A percentile compares a stretch with the other conserved stretches of the same genome.
phyloP scores from a whole-genome alignment of 1,139 yeast species.

The Lodderomyces parapsilosis region DNA sequence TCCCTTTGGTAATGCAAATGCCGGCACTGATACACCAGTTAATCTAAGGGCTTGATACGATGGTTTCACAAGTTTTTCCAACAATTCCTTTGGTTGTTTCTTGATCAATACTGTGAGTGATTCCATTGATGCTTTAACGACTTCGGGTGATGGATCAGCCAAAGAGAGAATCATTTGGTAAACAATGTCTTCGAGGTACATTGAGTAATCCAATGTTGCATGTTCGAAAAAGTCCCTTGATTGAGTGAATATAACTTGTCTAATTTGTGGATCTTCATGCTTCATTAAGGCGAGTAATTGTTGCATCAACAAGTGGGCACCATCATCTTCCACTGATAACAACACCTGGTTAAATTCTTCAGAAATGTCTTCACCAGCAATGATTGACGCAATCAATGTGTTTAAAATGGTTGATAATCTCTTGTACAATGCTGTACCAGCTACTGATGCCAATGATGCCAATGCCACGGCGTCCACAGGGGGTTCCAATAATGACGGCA shows the following conservation, averaged over 20 bases:
- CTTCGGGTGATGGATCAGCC: conserved; percentile 64
- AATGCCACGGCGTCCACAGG: conserved; percentile 88
- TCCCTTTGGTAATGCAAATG: conserved; percentile 79
- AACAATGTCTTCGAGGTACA: conserved; percentile 75
- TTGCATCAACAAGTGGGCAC: conserved; percentile 81
- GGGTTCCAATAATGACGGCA: conserved; percentile 78
- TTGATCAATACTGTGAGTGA: conserved; percentile 67
- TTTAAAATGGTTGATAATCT: conserved; percentile 71
- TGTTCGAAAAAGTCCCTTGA: conserved; percentile 68
- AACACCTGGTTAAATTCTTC: conserved; percentile 66
- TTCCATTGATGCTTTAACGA: conserved; percentile 69
- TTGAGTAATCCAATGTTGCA: conserved; percentile 67
- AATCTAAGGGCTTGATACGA: conserved; percentile 69
- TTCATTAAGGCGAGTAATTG: conserved; percentile 75
- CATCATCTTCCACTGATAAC: conserved; percentile 75
- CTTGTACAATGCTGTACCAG: conserved; percentile 79
- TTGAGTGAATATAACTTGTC: conserved; percentile 67
- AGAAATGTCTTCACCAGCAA: conserved; percentile 37
- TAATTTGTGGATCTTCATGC: conserved; percentile 67
- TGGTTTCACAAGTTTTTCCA: conserved; percentile 77
- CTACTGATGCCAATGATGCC: conserved; percentile 86
- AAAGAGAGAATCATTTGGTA: conserved; percentile 68
- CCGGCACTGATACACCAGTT: conserved; percentile 72
- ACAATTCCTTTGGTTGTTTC: conserved; percentile 68
- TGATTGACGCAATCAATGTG: conserved; percentile 64